These are phyloP conservation scores for Otatea glauca DNA, from an alignment of 176 grass and related monocot species.

Conservation along the genomic window DNA sequence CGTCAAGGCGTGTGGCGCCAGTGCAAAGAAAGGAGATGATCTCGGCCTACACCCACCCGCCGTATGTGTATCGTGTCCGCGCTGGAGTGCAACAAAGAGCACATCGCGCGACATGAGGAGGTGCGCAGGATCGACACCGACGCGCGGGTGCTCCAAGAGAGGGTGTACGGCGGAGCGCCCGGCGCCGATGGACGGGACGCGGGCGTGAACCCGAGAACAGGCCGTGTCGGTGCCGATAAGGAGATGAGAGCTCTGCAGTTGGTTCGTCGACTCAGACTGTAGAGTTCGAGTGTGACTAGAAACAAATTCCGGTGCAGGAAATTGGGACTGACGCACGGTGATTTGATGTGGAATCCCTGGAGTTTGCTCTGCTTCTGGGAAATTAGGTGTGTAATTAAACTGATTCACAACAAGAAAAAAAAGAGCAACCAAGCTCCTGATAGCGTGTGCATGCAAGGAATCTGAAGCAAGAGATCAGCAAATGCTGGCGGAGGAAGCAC, in stretches of 20 bases:
- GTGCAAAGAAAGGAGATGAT: too few species aligned
- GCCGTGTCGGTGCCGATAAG: slow-evolving; percentile 46
- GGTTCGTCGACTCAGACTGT: background rate
- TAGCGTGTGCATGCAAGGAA: too few species aligned
- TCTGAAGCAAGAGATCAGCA: too few species aligned
- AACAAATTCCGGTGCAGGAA: background rate
- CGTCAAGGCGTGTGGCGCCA: too few species aligned
- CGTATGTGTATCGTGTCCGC: slow-evolving; percentile 49
- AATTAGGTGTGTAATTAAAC: background rate
- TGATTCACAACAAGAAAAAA: too few species aligned
- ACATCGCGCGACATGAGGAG: slow-evolving; percentile 67
- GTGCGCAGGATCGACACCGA: slow-evolving; percentile 57
- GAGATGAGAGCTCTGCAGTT: slow-evolving; percentile 31
- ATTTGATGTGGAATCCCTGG: too few species aligned
- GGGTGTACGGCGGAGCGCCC: slow-evolving; percentile 47
- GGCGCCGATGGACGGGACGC: slow-evolving; percentile 10
- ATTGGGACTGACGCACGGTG: too few species aligned
- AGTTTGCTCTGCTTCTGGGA: slow-evolving; percentile 15
- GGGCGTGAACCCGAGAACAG: slow-evolving; percentile 41
- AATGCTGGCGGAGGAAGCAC: too few species aligned
- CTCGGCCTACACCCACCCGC: slow-evolving; percentile 39
- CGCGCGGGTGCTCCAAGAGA: slow-evolving; percentile 59
- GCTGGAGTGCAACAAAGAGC: slow-evolving; percentile 58
- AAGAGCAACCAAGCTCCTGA: too few species aligned
- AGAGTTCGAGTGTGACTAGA: background rate